Conservation (phyloP, 176 grass and related monocot species). For the Phragmites australis region DNA sequence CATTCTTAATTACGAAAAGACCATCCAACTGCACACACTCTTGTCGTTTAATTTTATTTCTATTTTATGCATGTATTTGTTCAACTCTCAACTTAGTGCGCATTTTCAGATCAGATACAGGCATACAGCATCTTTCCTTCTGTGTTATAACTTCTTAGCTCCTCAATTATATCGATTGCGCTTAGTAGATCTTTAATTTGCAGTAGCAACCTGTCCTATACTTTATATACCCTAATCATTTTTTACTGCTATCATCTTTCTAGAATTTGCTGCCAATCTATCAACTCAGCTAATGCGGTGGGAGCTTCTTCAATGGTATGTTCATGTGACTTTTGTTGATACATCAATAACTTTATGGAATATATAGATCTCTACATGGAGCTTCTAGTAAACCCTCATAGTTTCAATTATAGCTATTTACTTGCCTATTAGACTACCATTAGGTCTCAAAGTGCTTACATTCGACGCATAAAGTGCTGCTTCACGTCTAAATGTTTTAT, state of each 20-base stretch:
- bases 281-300: slow-evolving; percentile 62
- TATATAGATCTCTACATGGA: neutral
- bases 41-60: neutral
- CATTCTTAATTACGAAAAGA: too few species aligned
- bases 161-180: neutral
- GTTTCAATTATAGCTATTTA: neutral
- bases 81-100: neutral
- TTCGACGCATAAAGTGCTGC: neutral
- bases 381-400: neutral
- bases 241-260: neutral
- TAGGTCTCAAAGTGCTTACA: neutral
- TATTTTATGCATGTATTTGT: neutral
- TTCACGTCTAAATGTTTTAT: slow-evolving; percentile 1
- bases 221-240: slow-evolving; percentile 12
- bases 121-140: slow-evolving; percentile 2
- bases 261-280: slow-evolving; percentile 56
- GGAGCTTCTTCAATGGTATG: slow-evolving; percentile 54
- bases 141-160: neutral
- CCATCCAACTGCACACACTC: neutral
- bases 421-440: neutral
- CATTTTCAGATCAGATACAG: too few species aligned
- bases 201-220: neutral
- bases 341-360: neutral
- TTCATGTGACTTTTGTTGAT: neutral
- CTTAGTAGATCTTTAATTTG: neutral